Evolutionary conservation across 2,329 filamentous ascomycete species (phyloP).

Genomic region (Exophiala viscosa): DNA sequence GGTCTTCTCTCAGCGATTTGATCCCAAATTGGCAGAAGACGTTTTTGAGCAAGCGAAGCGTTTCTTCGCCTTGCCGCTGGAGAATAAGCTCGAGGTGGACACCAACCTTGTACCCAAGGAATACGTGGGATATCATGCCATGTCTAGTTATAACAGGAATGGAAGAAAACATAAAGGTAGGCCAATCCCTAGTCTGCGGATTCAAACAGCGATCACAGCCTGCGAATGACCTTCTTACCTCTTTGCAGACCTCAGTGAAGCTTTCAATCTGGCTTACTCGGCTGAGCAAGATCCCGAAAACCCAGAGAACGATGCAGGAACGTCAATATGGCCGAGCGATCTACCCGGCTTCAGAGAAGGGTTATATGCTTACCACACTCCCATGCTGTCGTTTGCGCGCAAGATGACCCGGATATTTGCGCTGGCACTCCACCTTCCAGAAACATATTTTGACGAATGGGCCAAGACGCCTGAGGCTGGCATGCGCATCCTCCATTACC

Average conservation of each 20-base stretch:
- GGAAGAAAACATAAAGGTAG: conserved; percentile 16
- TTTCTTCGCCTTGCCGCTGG: conserved; percentile 43
- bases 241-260: conserved; percentile 16
- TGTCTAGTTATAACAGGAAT: conserved; percentile 15
- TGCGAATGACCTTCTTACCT: neutral
- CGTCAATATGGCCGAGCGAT: conserved; percentile 14
- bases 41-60: conserved; percentile 39
- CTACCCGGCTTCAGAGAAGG: conserved; percentile 25
- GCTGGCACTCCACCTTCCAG: conserved; percentile 39
- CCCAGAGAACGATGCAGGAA: conserved; percentile 1
- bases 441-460: conserved; percentile 41
- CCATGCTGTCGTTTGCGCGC: conserved; percentile 26
- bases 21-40: conserved; percentile 30
- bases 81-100: conserved; percentile 49
- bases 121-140: conserved; percentile 15
- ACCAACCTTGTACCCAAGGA: conserved; percentile 29
- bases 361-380: conserved; percentile 17
- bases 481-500: conserved; percentile 44
- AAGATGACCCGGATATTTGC: conserved; percentile 41
- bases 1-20: conserved; percentile 38
- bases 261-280: conserved; percentile 18
- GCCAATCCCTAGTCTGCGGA: neutral
- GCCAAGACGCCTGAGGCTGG: conserved; percentile 34
- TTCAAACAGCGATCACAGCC: neutral
- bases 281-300: conserved; percentile 8